Conservation (phyloP, 768 basidiomycete genomes). For the Hygrophorus russula region DNA sequence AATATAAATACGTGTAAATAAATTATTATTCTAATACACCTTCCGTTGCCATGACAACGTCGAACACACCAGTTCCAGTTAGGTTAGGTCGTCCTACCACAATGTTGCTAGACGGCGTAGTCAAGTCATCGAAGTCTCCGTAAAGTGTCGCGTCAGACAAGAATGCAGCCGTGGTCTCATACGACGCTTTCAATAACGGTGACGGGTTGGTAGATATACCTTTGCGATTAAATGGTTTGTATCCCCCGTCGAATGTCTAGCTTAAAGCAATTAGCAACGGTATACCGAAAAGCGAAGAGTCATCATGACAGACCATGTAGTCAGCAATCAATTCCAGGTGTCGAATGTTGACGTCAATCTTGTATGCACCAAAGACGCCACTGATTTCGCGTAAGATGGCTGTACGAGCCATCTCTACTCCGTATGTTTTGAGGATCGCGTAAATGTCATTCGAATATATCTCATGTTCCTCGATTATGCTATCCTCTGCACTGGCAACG, state of each 20-base stretch:
- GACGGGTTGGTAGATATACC: slow-evolving; percentile 90
- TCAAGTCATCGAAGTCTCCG: slow-evolving; percentile 92
- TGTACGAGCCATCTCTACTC: slow-evolving; percentile 92
- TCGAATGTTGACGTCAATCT: slow-evolving; percentile 87
- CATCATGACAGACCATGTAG: slow-evolving; percentile 72
- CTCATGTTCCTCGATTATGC: slow-evolving; percentile 62
- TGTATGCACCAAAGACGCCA: slow-evolving; percentile 89
- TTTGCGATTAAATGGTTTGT: slow-evolving; percentile 96
- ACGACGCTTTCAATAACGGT: slow-evolving; percentile 95
- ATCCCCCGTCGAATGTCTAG: slow-evolving; percentile 95
- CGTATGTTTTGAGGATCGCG: slow-evolving; percentile 83
- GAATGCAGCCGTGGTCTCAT: slow-evolving; percentile 91
- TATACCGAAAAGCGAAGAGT: background rate
- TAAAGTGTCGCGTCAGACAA: slow-evolving; percentile 88
- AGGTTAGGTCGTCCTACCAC: slow-evolving; percentile 78
- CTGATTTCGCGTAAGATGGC: slow-evolving; percentile 87
- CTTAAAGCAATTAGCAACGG: background rate
- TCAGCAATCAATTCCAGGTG: slow-evolving; percentile 97
- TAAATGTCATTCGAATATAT: slow-evolving; percentile 95
- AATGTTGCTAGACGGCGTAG: slow-evolving; percentile 84
- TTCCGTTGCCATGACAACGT: slow-evolving; percentile 51
- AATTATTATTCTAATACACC: background rate
- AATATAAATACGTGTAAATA: slow-evolving; percentile 4
- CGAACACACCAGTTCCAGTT: slow-evolving; percentile 95
- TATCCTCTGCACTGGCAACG: slow-evolving; percentile 36